Evolutionary conservation across 2,329 filamentous ascomycete species (phyloP), one percentile per base, ranked within the genome.

Genomic region (Colletotrichum limetticola): DNA sequence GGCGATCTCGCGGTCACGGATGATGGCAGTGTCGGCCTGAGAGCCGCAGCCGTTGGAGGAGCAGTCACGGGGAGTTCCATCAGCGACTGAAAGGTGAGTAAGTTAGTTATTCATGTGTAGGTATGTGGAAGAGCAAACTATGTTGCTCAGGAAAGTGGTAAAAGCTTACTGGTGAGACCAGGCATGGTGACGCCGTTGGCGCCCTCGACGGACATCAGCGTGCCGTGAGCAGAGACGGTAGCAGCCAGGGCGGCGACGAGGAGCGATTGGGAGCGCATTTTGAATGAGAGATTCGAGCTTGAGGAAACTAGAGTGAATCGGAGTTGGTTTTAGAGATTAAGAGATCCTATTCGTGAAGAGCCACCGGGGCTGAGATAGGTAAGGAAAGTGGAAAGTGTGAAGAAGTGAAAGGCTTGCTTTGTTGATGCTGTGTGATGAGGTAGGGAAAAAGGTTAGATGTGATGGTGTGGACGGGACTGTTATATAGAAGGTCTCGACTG

Each of bases 1-100:
- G 52, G 83, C 82, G 70, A 93, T 86, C 82, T 93, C 91, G 14
- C 84, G 81, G 73, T 88, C 82, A 49, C 91, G 89, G 82, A 93
- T 92, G 84, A 93, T 92, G 80, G 91, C 86, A n/a, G 91, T 93
- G 78, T 93, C 91, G 72, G 88, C 89, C 80, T 93, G 88, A n/a
- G 91, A 87, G 71, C 91, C 91, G 78, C 91, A 93, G 58, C 80
- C 75, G 76, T 91, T 90, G 77, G 84, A 85, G 63, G 88, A 85
- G 81, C 91, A 93, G 82, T 93, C 91, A 78, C 91, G 90, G 63
- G 91, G 91, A 74, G 91, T 93, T 77, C 91, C 91, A 74, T 93
- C 91, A 59, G 85, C 84, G 75, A 92, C 89, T 86, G 28, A n/a
- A 19, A 72, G 19, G 53, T 74, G 7, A 69, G 32, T 35, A 1